phyloP scores from a whole-genome alignment of 208 protist species.

The Wallacemonas sp. region DNA sequence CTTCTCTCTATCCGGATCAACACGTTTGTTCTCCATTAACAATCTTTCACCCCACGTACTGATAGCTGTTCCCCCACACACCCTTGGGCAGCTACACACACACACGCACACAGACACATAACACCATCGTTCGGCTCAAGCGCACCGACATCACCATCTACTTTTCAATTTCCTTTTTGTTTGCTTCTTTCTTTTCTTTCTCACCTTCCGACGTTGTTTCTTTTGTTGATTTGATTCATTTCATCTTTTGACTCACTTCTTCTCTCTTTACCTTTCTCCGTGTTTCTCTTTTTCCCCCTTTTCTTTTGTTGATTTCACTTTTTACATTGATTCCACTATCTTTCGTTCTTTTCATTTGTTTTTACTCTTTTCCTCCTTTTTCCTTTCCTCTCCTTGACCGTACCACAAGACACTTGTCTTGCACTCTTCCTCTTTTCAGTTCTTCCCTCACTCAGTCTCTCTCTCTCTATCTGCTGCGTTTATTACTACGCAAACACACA shows the following conservation, averaged over 20 bases:
- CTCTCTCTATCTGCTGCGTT: no score
- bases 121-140: neutral
- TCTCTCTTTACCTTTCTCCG: neutral
- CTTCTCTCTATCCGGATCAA: neutral
- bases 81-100: neutral
- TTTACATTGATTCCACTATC: no score
- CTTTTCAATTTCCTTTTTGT: constrained; percentile 11
- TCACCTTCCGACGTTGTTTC: neutral
- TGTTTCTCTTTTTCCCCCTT: constrained; percentile 11
- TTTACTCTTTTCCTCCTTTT: neutral
- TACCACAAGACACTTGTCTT: no score
- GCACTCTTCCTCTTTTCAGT: constrained; percentile 4
- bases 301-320: constrained; percentile 14
- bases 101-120: neutral
- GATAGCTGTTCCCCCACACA: neutral
- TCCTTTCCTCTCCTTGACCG: no score
- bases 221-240: constrained; percentile 10
- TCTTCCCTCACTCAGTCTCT: no score
- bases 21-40: neutral
- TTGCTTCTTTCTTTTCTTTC: constrained; percentile 21
- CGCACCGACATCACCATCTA: neutral
- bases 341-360: constrained; percentile 15
- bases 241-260: constrained; percentile 10
- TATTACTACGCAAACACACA: neutral
- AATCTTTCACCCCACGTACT: neutral